Base-by-base conservation (phyloP, 208 protist species). In the Trypanosoma avium region DNA sequence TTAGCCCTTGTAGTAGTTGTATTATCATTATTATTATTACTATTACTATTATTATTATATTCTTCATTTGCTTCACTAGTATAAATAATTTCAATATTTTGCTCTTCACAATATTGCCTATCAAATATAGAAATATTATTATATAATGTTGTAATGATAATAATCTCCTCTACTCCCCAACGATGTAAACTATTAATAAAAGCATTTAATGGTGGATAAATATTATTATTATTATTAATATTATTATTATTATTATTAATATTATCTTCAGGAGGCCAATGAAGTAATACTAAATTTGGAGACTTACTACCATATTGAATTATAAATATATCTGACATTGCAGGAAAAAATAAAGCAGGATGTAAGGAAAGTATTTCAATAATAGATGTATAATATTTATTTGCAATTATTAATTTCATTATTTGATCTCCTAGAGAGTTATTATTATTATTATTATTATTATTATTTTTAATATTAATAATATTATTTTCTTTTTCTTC, bases 341-440 rank as follows among this genome's bases (percentile, higher is more conserved):
- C 7, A 0, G 53, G 17, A n/a, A 49, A 29, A 32, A 85, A 84
- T 29, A 82, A 63, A 10, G 73, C 68, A 3, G 78, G 70, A 52
- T 87, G 80, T 30, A 87, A 15, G 9, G 53, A 52, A 15, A 54
- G 26, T 26, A 76, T 64, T 10, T 69, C 64, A 66, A 81, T 57
- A 2, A 69, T 49, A 8, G 78, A 53, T 10, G 73, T 74, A 53
- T 83, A 78, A 55, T 86, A 85, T 13, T 61, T 70, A 38, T 87
- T 87, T 15, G 74, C 74, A 35, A 86, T 50, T 12, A 60, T 52
- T 36, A 74, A 35, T n/a, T 4, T 38, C n/a, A 19, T 61, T 4
- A 30, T 21, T 17, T 56, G 13, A n/a, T 54, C 13, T 0, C 17
- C 24, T n/a, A 19, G 13, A 12, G 33, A 3, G 1, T 5, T 43